Percentiles rank a stretch among this genome's conserved stretches.
Evolutionary conservation across 257 asterid species (phyloP).

Genomic region (Coffea canephora): DNA sequence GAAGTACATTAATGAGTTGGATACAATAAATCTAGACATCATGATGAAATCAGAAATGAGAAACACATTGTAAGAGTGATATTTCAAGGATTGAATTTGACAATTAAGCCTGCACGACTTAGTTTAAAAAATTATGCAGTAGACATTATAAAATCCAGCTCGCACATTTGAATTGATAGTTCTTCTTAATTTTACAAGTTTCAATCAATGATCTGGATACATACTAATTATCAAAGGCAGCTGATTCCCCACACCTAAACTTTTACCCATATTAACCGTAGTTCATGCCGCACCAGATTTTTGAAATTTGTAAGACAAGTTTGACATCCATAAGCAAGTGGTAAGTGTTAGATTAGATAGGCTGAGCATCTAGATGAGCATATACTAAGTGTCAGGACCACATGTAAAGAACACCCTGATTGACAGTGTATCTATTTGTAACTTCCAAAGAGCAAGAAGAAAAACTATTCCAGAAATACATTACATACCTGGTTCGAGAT

Average conservation of each 20-base stretch:
- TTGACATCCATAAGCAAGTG: background rate
- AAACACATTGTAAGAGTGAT: background rate
- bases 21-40: background rate
- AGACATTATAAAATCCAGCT: background rate
- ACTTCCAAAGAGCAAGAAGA: background rate
- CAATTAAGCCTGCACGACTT: background rate
- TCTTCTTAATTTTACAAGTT: background rate
- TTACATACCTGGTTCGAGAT: conserved; percentile 69
- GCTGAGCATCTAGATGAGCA: background rate
- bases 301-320: background rate
- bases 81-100: background rate
- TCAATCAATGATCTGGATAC: too few species aligned
- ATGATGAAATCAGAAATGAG: background rate
- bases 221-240: background rate
- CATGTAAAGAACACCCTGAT: background rate
- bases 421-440: background rate
- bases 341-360: background rate
- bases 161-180: background rate
- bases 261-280: background rate
- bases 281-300: background rate
- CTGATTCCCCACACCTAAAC: background rate
- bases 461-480: background rate
- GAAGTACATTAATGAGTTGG: background rate
- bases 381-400: background rate
- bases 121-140: background rate